These are phyloP conservation scores for Laetiporus sulphureus DNA, from an alignment of 1,284 basidiomycete species.

Conservation along the genomic window DNA sequence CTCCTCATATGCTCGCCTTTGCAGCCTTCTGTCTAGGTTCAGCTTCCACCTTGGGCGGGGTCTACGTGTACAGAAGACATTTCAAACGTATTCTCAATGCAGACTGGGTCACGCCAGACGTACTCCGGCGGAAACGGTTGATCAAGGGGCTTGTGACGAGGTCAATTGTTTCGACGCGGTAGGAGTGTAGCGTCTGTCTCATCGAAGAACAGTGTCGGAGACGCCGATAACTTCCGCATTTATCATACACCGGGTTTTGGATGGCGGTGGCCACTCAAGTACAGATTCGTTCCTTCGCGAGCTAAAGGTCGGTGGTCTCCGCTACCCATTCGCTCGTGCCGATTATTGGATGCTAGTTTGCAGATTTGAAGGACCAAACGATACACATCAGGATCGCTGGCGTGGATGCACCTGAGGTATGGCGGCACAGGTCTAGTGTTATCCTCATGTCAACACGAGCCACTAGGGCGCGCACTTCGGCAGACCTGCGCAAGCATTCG, in stretches of 20 bases:
- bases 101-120: conserved; percentile 58
- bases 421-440: conserved; percentile 1
- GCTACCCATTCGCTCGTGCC: neutral
- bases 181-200: neutral
- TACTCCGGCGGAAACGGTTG: conserved; percentile 52
- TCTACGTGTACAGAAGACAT: conserved; percentile 45
- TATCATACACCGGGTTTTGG: conserved; percentile 80
- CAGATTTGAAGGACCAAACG: conserved; percentile 72
- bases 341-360: neutral
- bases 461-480: conserved; percentile 73
- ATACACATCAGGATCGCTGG: conserved; percentile 82
- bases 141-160: conserved; percentile 70
- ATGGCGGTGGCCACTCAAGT: conserved; percentile 66
- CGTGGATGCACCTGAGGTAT: conserved; percentile 87
- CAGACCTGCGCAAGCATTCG: conserved; percentile 64
- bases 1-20: conserved; percentile 13
- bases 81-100: conserved; percentile 52
- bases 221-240: conserved; percentile 75
- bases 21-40: conserved; percentile 37
- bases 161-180: conserved; percentile 31
- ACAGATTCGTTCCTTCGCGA: conserved; percentile 52
- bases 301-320: conserved; percentile 44
- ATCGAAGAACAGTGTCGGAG: conserved; percentile 57
- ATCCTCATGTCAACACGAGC: neutral
- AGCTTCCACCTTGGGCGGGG: conserved; percentile 31